Percentiles rank a stretch among this genome's conserved stretches.
phyloP scores from a whole-genome alignment of 768 basidiomycete genomes.

The Suillus luteus region DNA sequence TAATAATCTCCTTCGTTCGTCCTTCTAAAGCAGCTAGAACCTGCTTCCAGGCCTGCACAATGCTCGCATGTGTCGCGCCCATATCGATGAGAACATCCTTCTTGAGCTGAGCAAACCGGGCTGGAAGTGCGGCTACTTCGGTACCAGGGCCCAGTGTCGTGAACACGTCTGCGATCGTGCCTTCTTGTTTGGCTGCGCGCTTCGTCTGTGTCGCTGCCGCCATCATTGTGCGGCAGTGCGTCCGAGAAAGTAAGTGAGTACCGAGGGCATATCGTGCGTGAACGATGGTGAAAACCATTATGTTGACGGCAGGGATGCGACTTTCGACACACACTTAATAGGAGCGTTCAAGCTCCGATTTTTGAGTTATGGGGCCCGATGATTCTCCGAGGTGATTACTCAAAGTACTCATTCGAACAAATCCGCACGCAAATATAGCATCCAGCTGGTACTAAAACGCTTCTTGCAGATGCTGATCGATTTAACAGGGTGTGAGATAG shows the following conservation, averaged over 20 bases:
- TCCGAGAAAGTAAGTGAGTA: neutral
- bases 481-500: too few relatives aligned
- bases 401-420: neutral
- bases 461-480: too few relatives aligned
- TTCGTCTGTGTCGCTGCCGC: neutral
- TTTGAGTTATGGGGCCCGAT: neutral
- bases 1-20: slow-evolving; percentile 49
- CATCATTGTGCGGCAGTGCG: neutral
- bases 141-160: slow-evolving; percentile 41
- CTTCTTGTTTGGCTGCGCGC: slow-evolving; percentile 28
- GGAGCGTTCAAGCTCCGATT: slow-evolving; percentile 1
- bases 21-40: slow-evolving; percentile 51
- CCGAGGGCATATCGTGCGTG: neutral
- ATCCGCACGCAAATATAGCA: too few relatives aligned
- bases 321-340: neutral
- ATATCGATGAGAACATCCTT: slow-evolving; percentile 48
- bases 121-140: slow-evolving; percentile 45
- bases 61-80: slow-evolving; percentile 16
- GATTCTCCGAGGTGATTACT: neutral
- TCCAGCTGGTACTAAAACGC: too few relatives aligned
- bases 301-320: neutral
- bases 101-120: slow-evolving; percentile 64
- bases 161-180: slow-evolving; percentile 50
- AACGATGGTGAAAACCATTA: neutral
- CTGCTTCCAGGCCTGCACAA: slow-evolving; percentile 55